phyloP scores from a whole-genome alignment of 2,329 filamentous ascomycete species.

The Aspergillus neotritici region DNA sequence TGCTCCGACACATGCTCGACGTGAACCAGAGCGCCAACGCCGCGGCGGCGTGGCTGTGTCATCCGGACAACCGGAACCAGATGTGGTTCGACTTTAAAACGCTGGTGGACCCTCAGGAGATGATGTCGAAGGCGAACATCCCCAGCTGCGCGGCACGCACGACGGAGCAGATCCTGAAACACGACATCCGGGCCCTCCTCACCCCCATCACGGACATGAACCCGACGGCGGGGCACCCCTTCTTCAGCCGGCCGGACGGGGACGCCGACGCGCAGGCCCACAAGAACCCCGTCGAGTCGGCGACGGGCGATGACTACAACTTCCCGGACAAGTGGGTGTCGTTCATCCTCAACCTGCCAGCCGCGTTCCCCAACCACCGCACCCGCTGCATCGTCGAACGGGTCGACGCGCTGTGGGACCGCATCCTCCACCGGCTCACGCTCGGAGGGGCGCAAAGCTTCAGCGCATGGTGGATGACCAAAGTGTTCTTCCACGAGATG shows the following conservation, averaged over 20 bases:
- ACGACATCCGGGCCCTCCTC: constrained; percentile 40
- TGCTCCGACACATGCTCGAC: constrained; percentile 79
- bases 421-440: constrained; percentile 40
- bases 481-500: constrained; percentile 95
- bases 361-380: constrained; percentile 37
- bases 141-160: constrained; percentile 33
- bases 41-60: constrained; percentile 84
- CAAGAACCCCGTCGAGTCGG: constrained; percentile 32
- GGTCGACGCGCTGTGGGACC: constrained; percentile 41
- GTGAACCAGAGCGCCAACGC: constrained; percentile 94
- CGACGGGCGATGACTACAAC: constrained; percentile 38
- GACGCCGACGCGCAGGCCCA: constrained; percentile 27
- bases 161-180: constrained; percentile 38
- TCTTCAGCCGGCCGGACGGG: constrained; percentile 31
- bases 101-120: constrained; percentile 36
- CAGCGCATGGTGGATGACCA: constrained; percentile 62
- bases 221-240: constrained; percentile 25
- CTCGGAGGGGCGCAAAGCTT: constrained; percentile 43
- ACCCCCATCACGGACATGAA: constrained; percentile 34
- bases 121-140: constrained; percentile 38
- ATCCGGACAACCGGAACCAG: constrained; percentile 80
- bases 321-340: constrained; percentile 46
- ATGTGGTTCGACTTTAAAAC: constrained; percentile 82
- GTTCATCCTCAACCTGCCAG: constrained; percentile 39
- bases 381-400: constrained; percentile 43